Base-by-base conservation (phyloP, 2,329 filamentous ascomycete genomes). In the Fusarium penzigii region DNA sequence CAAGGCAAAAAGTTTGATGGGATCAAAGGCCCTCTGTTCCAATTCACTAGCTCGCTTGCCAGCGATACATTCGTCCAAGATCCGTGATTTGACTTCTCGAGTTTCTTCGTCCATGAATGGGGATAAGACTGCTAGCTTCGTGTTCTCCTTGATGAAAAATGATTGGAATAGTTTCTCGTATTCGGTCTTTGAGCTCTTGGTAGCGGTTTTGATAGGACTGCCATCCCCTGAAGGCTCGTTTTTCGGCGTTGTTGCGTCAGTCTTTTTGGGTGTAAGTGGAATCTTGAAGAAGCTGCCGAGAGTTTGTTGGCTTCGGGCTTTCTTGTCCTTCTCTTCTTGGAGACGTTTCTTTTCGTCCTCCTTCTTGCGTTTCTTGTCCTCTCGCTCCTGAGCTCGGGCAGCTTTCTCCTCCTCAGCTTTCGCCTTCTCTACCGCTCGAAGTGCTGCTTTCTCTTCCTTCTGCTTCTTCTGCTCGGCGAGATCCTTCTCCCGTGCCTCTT, bases 81-180 rank as follows among this genome's bases (percentile, higher is more conserved):
- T 77, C 16, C 59, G 64, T 29, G 75, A 78, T 67, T 81, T 85
- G 46, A 65, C 72, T n/a, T 75, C 66, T 25, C 77, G 74, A 1
- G 82, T 80, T 53, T 84, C 76, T 1, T 79, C 67, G 58, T 90
- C 85, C 68, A 86, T 78, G 39, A 78, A 69, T 29, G 83, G 83
- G 3, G 75, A 76, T 44, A 78, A 73, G 0, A 80, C 78, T 1
- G 92, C 91, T 48, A 97, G 62, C n/a, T 73, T 82, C 2, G 90
- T 88, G 64, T 90, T 81, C 3, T 85, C 79, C 52, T 90, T 88
- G 42, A 94, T 66, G 56, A 88, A 92, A 69, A 97, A 97, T 0
- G 89, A 86, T 32, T 91, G 81, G 65, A 97, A 97, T 36, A 80
- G 76, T 59, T 84, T 85, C 16, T 88, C 75, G 60, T 90, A 92